phyloP scores from a whole-genome alignment of 2,329 filamentous ascomycete species.

The Seiridium cupressi region DNA sequence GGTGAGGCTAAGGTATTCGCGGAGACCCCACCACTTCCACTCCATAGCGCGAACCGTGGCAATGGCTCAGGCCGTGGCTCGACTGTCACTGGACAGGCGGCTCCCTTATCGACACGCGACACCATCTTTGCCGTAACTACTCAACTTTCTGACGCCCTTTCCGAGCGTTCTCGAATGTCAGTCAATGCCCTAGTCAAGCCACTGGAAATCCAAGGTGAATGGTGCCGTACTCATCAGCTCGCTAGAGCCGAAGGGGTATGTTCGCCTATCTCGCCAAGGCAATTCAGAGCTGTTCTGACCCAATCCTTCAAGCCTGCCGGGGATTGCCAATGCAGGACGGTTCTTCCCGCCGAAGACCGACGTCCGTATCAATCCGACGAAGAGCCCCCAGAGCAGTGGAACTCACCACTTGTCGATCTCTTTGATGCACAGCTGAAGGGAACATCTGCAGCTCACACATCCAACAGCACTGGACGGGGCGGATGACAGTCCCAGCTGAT shows the following conservation, averaged over 20 bases:
- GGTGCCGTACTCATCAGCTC: not conserved
- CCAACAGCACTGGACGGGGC: not conserved
- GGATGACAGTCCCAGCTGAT: not conserved
- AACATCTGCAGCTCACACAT: too few relatives aligned
- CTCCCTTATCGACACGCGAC: not conserved
- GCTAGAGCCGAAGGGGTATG: slow-evolving; percentile 3
- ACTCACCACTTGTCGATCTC: not conserved
- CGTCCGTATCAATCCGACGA: not conserved
- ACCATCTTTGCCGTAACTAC: not conserved
- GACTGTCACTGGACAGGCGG: not conserved
- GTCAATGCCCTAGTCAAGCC: slow-evolving; percentile 4
- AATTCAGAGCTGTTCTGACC: not conserved
- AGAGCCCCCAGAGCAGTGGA: not conserved
- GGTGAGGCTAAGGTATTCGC: not conserved
- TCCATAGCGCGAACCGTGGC: not conserved
- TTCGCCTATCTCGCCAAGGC: slow-evolving; percentile 9
- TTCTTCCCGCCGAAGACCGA: slow-evolving; percentile 7
- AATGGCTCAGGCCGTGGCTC: not conserved
- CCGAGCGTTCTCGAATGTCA: not conserved
- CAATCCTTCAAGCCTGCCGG: not conserved
- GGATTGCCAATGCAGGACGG: slow-evolving; percentile 2
- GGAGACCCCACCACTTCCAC: not conserved
- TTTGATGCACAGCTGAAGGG: too few relatives aligned
- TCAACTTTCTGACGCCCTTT: not conserved
- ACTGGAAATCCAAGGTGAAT: not conserved